Evolutionary conservation across 768 basidiomycete species (phyloP).

Genomic region (Mrakia gelida): DNA sequence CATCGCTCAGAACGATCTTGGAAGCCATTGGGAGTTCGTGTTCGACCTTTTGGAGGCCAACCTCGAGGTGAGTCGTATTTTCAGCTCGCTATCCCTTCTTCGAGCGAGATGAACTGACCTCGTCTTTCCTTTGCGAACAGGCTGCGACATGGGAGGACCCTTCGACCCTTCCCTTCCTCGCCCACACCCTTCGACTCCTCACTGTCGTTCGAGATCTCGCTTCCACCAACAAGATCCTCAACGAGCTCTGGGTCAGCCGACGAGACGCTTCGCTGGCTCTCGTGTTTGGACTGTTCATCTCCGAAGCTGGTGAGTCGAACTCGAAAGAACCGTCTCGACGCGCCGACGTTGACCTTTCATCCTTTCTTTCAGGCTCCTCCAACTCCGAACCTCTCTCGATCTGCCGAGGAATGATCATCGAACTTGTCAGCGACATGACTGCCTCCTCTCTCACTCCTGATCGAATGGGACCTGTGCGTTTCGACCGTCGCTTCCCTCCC

Average conservation of each 20-base stretch:
- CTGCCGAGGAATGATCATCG: constrained; percentile 60
- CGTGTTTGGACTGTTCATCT: constrained; percentile 59
- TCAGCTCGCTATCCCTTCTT: neutral
- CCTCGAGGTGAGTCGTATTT: constrained; percentile 61
- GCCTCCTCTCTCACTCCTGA: constrained; percentile 56
- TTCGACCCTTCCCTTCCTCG: constrained; percentile 57
- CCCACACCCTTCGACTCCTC: constrained; percentile 65
- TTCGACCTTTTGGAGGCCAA: constrained; percentile 85
- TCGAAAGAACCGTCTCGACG: neutral
- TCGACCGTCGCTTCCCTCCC: neutral
- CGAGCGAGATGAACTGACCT: neutral
- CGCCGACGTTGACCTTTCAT: neutral
- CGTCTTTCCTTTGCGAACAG: neutral
- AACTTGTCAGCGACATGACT: constrained; percentile 65
- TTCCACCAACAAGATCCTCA: constrained; percentile 66
- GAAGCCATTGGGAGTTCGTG: constrained; percentile 87
- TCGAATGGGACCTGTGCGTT: constrained; percentile 60
- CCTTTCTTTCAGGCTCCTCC: constrained; percentile 33
- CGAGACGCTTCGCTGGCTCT: constrained; percentile 54
- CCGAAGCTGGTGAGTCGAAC: constrained; percentile 52
- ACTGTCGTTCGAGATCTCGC: constrained; percentile 65
- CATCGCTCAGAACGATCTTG: constrained; percentile 77
- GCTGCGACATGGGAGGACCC: constrained; percentile 48
- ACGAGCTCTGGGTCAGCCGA: constrained; percentile 63
- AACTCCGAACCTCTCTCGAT: constrained; percentile 59